Evolutionary conservation across 2,329 filamentous ascomycete genomes (phyloP), one percentile per base, ranked within the genome.

Genomic region (Fusarium miscanthi): DNA sequence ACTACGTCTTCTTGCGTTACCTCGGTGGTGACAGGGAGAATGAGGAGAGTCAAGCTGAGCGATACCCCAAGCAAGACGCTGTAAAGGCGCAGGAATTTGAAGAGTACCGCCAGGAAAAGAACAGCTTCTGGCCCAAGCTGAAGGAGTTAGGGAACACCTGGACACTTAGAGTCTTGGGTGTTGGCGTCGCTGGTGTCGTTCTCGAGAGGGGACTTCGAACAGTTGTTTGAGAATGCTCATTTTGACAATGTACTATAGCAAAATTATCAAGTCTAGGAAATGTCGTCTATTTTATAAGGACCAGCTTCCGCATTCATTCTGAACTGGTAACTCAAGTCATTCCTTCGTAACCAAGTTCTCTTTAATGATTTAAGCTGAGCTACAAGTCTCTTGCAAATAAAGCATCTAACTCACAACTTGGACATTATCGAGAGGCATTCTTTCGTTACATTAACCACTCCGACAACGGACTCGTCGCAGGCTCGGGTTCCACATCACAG

Each of bases 1-100:
- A 69, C n/a, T 69, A 69, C 16, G 6, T 59, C 16, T 69, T 69
- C 35, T 12, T 69, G 6, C 66, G 65, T 6, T 58, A 69, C 27
- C 7, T 69, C 2, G 31, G 65, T 0, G 66, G 66, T 7, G 66
- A 69, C 23, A 64, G 52, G 2, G 31, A 69, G 21, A 69, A 69
- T 2, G 66, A 69, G 2, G 35, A 59, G 25, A 58, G 59, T 6
- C 66, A 69, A 16, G 66, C 35, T 2, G 40, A 59, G 4, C 49
- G 65, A 23, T 69, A 69, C 2, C 63, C 57, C 5, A 48, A 69
- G 33, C 45, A 69, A 2, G 65, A 69, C 1, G 35, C 25, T 19
- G 8, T 64, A 0, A 69, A 69, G 41, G 41, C 58, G 1, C n/a
- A 48, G 2, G 51, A 64, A 4, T 69, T 59, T 4, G 11, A 59